phyloP scores from a whole-genome alignment of 2,329 filamentous ascomycete species.

The Cytospora paraplurivora region DNA sequence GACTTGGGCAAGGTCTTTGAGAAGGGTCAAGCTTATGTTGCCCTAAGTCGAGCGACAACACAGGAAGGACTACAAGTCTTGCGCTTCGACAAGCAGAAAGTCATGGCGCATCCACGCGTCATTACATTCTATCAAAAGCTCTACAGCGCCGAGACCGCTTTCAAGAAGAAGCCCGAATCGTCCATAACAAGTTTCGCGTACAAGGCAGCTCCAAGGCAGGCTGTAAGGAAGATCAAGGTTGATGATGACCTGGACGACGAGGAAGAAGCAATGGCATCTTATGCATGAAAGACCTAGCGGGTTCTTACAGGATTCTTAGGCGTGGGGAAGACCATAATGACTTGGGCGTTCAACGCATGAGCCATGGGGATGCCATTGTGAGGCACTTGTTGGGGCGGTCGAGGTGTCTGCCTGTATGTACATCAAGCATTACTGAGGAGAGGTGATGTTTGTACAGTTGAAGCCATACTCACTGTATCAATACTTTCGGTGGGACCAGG shows the following conservation, averaged over 20 bases:
- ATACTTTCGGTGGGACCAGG: not conserved
- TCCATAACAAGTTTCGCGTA: slow-evolving; percentile 46
- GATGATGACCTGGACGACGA: slow-evolving; percentile 26
- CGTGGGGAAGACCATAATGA: not conserved
- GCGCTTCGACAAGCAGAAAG: slow-evolving; percentile 84
- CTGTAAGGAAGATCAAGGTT: slow-evolving; percentile 30
- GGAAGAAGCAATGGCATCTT: slow-evolving; percentile 27
- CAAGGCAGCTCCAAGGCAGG: slow-evolving; percentile 35
- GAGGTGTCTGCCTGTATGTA: not conserved
- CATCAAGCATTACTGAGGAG: not conserved
- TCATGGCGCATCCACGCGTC: slow-evolving; percentile 91
- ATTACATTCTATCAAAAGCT: slow-evolving; percentile 83
- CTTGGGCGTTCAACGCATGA: not conserved
- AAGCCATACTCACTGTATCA: not conserved
- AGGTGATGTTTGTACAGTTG: not conserved
- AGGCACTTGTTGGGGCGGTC: not conserved
- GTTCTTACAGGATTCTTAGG: not conserved
- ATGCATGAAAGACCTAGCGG: not conserved
- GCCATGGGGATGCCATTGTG: slow-evolving; percentile 1
- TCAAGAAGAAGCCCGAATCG: slow-evolving; percentile 37
- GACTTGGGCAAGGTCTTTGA: slow-evolving; percentile 92
- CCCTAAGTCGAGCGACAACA: slow-evolving; percentile 86
- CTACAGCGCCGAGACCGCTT: slow-evolving; percentile 64
- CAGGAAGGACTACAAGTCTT: slow-evolving; percentile 86
- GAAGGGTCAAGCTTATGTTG: slow-evolving; percentile 96